A percentile compares a stretch with the other conserved stretches of the same genome.
Evolutionary conservation across 441 rosid genomes (phyloP).

Genomic region (Eruca vesicaria): DNA sequence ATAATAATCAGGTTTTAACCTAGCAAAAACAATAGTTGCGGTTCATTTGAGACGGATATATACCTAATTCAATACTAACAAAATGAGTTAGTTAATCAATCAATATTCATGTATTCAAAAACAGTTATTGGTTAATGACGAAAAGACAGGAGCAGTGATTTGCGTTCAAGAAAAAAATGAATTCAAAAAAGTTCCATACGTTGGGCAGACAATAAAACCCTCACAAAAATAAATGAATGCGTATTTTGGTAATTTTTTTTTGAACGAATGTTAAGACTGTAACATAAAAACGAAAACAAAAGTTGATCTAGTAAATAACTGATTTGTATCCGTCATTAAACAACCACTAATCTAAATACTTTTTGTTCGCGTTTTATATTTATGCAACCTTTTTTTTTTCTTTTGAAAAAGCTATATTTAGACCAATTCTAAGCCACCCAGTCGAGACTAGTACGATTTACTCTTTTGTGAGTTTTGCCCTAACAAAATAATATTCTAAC

Average conservation of each 20-base stretch:
- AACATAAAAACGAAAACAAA: neutral
- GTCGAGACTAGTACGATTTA: neutral
- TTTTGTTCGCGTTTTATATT: neutral
- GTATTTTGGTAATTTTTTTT: neutral
- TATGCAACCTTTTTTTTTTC: no score
- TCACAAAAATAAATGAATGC: constrained; percentile 20
- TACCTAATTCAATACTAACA: no score
- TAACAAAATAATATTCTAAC: neutral
- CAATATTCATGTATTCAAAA: no score
- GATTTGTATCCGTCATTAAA: neutral
- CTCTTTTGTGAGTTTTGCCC: neutral
- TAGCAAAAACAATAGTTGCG: no score
- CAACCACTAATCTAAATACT: neutral
- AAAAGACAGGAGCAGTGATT: constrained; percentile 8
- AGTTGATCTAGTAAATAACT: neutral
- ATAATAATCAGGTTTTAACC: no score
- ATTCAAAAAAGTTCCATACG: neutral
- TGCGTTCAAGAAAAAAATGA: neutral
- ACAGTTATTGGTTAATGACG: neutral
- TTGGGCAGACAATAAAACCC: constrained; percentile 10
- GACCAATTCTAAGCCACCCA: neutral
- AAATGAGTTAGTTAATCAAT: no score
- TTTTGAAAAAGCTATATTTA: no score
- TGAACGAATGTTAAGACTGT: no score
- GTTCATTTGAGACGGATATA: no score